Base-by-base conservation (phyloP, 345 rosid genomes). In the Linum tenue region DNA sequence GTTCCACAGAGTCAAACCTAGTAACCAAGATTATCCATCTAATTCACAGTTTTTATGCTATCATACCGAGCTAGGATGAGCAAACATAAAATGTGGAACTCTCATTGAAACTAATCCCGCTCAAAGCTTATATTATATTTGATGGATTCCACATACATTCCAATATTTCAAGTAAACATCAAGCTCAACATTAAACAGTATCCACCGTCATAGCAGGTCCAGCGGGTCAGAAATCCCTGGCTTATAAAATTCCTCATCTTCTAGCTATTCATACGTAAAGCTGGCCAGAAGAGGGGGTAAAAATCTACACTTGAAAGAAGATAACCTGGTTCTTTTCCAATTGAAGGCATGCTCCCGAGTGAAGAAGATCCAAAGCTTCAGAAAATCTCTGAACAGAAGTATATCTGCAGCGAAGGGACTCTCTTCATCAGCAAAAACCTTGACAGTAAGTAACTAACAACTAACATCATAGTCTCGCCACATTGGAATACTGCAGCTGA, bases 311-410 rank as follows among this genome's bases (percentile, higher is more conserved):
- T 57, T 39, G 64, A 67, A 62, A 58, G 72, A 15, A 43, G 56
- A 76, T 75, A 67, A 94, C 99, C 97, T 90, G 84, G 73, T 76
- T 73, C 22, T 83, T 76, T 55, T 82, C 76, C 78, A 94, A 79
- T 50, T 94, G 97, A 67, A 94, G 75, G 73, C 88, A 85, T 2
- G 99, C 85, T 38, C 99, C 99, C 17, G 99, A 79, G 41, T 82
- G 84, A 67, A 94, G 83, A 63, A 94, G 64, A 75, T 90, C 91
- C 73, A 84, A 73, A 73, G 99, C 96, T 77, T 94, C 97, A 2
- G 88, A 69, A 79, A 56, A 81, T 76, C 99, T 78, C 74, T 88
- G 87, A 64, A 92, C 88, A 44, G 88, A 68, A 9, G 76, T 73
- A 63, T 92, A 92, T 70, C 97, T 92, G 79, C 16, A 55, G 31